A percentile compares a stretch with the other conserved stretches of the same genome.
These are phyloP conservation scores for Botryosphaeria agaves DNA, from an alignment of 2,329 filamentous ascomycete genomes.

Conservation along the genomic window DNA sequence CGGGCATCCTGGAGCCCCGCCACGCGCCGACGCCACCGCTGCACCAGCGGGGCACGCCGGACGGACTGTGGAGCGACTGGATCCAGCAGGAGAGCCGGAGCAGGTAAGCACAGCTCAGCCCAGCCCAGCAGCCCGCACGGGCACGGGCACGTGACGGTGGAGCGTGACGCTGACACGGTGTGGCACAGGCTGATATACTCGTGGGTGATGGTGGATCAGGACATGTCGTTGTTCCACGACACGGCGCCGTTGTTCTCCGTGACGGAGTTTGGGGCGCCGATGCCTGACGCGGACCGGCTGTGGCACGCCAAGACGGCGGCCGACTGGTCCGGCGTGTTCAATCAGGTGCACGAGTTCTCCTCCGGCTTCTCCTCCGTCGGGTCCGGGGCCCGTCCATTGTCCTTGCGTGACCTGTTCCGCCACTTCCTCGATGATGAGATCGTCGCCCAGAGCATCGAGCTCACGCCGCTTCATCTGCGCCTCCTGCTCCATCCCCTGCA, in stretches of 20 bases:
- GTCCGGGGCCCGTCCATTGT: conserved; percentile 35
- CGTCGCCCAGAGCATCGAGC: conserved; percentile 29
- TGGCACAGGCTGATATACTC: conserved; percentile 49
- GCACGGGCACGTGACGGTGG: conserved; percentile 1
- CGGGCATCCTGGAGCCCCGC: conserved; percentile 43
- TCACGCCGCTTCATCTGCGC: conserved; percentile 42
- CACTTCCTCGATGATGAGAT: conserved; percentile 50
- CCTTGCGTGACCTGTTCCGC: conserved; percentile 47
- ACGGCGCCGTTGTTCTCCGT: conserved; percentile 44
- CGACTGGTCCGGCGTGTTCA: conserved; percentile 42
- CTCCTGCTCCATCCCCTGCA: conserved; percentile 53
- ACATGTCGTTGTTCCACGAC: conserved; percentile 50
- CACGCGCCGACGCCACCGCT: conserved; percentile 27
- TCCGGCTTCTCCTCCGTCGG: conserved; percentile 36
- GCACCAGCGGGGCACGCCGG: conserved; percentile 26
- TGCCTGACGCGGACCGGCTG: conserved; percentile 44
- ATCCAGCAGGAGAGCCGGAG: conserved; percentile 45
- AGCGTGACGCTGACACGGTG: conserved; percentile 4
- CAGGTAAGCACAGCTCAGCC: conserved; percentile 25
- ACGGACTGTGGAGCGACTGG: conserved; percentile 46
- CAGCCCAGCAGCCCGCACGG: too few species aligned
- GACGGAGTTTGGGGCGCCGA: conserved; percentile 45
- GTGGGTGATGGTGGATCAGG: conserved; percentile 59
- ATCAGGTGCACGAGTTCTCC: conserved; percentile 38
- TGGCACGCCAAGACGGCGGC: conserved; percentile 43